Evolutionary conservation across 1,139 yeast genomes (phyloP).

Genomic region (Yamadazyma siamensis): DNA sequence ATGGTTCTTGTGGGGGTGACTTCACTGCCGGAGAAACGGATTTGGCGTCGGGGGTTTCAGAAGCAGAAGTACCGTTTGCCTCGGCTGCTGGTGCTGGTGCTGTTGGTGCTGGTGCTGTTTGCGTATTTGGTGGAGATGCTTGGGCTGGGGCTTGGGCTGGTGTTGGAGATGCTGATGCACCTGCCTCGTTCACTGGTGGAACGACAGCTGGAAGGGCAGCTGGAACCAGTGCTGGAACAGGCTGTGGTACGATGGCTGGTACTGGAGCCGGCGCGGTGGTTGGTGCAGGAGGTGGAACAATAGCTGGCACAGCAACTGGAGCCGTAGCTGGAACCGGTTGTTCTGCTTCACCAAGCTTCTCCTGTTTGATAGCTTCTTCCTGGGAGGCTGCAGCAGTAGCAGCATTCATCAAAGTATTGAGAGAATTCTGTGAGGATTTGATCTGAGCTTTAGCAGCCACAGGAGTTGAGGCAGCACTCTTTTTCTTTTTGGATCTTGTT

Average conservation of each 20-base stretch:
- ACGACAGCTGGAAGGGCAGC: slow-evolving; percentile 5
- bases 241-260: slow-evolving; percentile 8
- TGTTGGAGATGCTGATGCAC: slow-evolving; percentile 5
- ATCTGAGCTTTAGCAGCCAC: slow-evolving; percentile 11
- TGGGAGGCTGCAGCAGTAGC: slow-evolving; percentile 17
- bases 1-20: slow-evolving; percentile 3
- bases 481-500: slow-evolving; percentile 13
- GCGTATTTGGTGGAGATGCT: slow-evolving; percentile 4
- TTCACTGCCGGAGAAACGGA: slow-evolving; percentile 5
- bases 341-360: slow-evolving; percentile 4
- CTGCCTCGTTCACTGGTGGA: slow-evolving; percentile 7
- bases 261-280: slow-evolving; percentile 5
- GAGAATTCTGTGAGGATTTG: slow-evolving; percentile 15
- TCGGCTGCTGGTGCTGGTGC: slow-evolving; percentile 6
- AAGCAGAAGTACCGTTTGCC: slow-evolving; percentile 4
- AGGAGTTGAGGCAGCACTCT: slow-evolving; percentile 18
- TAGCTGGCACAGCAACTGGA: slow-evolving; percentile 9
- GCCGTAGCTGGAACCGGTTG: slow-evolving; percentile 2
- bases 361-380: slow-evolving; percentile 7
- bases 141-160: slow-evolving; percentile 5
- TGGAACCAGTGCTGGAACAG: slow-evolving; percentile 7
- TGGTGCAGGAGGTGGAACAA: slow-evolving; percentile 11
- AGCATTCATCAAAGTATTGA: slow-evolving; percentile 31
- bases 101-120: slow-evolving; percentile 5
- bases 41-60: slow-evolving; percentile 7